Conservation (phyloP, 1,284 basidiomycete species). For the Pyrrhoderma noxium region DNA sequence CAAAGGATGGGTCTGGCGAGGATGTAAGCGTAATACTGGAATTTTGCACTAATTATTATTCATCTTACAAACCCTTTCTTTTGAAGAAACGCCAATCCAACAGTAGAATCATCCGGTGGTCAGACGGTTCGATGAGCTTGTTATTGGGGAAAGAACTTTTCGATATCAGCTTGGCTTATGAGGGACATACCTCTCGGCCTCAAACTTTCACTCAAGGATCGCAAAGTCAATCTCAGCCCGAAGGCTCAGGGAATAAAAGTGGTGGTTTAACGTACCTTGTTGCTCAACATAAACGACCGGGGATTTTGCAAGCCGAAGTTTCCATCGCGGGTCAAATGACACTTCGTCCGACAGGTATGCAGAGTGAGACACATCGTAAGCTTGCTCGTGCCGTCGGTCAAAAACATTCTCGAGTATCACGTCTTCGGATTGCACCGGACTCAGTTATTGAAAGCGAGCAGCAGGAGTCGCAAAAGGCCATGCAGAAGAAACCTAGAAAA, state of each 20-base stretch:
- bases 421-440: conserved; percentile 68
- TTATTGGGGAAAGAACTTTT: conserved; percentile 87
- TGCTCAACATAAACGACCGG: conserved; percentile 81
- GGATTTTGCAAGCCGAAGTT: conserved; percentile 79
- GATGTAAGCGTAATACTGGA: conserved; percentile 53
- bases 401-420: conserved; percentile 73
- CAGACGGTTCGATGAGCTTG: conserved; percentile 81
- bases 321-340: conserved; percentile 78
- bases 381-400: conserved; percentile 82
- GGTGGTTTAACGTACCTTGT: conserved; percentile 84
- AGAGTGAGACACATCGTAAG: conserved; percentile 83
- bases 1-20: conserved; percentile 55
- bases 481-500: conserved; percentile 46
- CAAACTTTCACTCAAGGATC: conserved; percentile 31
- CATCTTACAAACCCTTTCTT: too few relatives aligned
- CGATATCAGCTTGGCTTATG: conserved; percentile 73
- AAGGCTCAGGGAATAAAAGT: conserved; percentile 34
- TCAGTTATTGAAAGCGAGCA: conserved; percentile 64
- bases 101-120: conserved; percentile 84
- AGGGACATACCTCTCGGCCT: conserved; percentile 53
- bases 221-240: conserved; percentile 31
- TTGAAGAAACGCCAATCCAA: conserved; percentile 75
- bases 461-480: conserved; percentile 58
- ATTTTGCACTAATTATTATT: too few relatives aligned
- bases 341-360: conserved; percentile 82